These are phyloP conservation scores for Pholiota molesta DNA, from an alignment of 768 basidiomycete genomes.

Conservation along the genomic window DNA sequence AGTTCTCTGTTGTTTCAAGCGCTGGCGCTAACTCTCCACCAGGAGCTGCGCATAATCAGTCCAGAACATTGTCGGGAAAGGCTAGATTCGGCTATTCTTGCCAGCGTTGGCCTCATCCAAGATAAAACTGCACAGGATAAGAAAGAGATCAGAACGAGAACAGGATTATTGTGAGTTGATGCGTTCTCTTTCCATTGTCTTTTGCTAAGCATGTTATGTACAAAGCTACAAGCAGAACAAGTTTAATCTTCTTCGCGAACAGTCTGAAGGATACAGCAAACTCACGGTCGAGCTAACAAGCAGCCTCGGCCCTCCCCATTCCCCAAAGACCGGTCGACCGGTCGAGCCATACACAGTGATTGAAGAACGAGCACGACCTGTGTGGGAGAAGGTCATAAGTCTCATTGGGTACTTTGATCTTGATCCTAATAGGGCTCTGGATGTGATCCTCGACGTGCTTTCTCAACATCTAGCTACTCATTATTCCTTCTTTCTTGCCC, in stretches of 20 bases:
- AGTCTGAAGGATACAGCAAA: conserved; percentile 97
- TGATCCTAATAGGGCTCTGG: conserved; percentile 92
- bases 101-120: conserved; percentile 66
- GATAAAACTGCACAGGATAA: conserved; percentile 70
- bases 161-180: conserved; percentile 74
- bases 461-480: conserved; percentile 81
- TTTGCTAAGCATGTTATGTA: conserved; percentile 6
- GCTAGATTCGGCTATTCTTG: conserved; percentile 67
- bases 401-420: conserved; percentile 96
- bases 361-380: conserved; percentile 64
- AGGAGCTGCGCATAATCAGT: conserved; percentile 64
- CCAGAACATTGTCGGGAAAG: conserved; percentile 71
- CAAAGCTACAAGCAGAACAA: conserved; percentile 97
- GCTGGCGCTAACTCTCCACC: background rate
- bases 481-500: conserved; percentile 85
- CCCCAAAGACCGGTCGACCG: conserved; percentile 64
- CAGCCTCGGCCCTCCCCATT: conserved; percentile 76
- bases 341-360: conserved; percentile 59
- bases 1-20: conserved; percentile 26
- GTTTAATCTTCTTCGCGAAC: conserved; percentile 95
- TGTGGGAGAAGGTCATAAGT: conserved; percentile 85
- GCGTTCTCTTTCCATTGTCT: background rate
- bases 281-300: conserved; percentile 83
- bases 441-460: conserved; percentile 91
- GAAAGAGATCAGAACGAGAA: conserved; percentile 81